Conservation (phyloP, 2,329 filamentous ascomycete species). For the Pestalotiopsis fici region DNA sequence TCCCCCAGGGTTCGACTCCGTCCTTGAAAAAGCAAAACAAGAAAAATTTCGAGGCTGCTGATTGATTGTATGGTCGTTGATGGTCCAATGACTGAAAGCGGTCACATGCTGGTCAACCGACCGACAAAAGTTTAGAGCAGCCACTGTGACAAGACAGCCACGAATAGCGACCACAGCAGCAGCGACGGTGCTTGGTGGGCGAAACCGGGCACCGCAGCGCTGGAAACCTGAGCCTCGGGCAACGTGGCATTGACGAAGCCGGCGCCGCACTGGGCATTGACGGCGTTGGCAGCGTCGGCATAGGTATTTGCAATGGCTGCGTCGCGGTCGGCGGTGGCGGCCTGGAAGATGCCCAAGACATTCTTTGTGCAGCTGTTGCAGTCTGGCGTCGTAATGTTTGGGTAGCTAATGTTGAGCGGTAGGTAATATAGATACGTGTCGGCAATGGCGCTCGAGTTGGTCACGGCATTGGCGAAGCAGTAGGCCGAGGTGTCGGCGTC, state of each 20-base stretch:
- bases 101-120: not conserved
- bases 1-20: not conserved
- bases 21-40: not conserved
- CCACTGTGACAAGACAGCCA: slow-evolving; percentile 24
- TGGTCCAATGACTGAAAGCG: no score
- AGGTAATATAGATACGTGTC: slow-evolving; percentile 86
- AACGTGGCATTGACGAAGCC: slow-evolving; percentile 60
- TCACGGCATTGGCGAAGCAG: slow-evolving; percentile 82
- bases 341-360: slow-evolving; percentile 80
- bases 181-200: slow-evolving; percentile 20
- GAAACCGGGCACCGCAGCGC: slow-evolving; percentile 15
- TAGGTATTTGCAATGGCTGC: slow-evolving; percentile 73
- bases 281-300: slow-evolving; percentile 65
- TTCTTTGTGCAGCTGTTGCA: slow-evolving; percentile 77
- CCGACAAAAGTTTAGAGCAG: slow-evolving; percentile 10
- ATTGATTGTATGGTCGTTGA: not conserved
- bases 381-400: slow-evolving; percentile 65
- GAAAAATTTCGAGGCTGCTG: not conserved
- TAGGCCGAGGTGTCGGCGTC: slow-evolving; percentile 68
- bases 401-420: slow-evolving; percentile 73
- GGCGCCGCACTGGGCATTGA: slow-evolving; percentile 67
- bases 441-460: slow-evolving; percentile 68
- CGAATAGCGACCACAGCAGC: slow-evolving; percentile 20
- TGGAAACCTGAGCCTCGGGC: slow-evolving; percentile 33
- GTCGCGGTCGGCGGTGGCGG: slow-evolving; percentile 64